Conservation (phyloP, 495 filamentous ascomycete species). For the Choiromyces venosus region DNA sequence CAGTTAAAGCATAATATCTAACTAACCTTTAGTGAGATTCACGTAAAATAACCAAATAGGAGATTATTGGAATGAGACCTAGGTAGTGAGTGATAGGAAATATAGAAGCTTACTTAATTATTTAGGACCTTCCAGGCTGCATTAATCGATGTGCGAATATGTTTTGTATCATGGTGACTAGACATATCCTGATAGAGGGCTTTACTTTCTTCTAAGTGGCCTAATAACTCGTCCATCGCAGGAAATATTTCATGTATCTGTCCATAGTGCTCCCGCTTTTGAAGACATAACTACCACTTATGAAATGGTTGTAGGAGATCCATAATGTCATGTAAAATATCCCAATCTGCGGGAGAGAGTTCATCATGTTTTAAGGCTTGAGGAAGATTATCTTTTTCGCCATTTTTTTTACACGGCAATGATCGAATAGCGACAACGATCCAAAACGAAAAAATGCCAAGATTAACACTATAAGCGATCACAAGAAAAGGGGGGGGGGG, state of each 20-base stretch:
- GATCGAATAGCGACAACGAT: too few species aligned
- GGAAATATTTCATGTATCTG: constrained; percentile 6
- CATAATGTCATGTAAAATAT: constrained; percentile 3
- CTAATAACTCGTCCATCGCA: neutral
- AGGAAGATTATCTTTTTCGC: neutral
- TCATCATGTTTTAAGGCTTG: constrained; percentile 1
- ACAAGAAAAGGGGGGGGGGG: too few species aligned
- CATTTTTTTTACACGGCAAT: too few species aligned
- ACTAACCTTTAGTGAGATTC: too few species aligned
- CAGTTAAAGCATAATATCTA: neutral
- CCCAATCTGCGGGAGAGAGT: constrained; percentile 14
- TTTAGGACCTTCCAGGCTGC: neutral
- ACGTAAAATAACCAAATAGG: too few species aligned
- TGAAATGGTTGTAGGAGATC: constrained; percentile 13
- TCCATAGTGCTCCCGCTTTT: neutral
- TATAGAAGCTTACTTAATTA: neutral
- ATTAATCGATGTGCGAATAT: neutral
- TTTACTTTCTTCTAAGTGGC: neutral
- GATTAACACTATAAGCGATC: too few species aligned
- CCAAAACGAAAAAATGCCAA: too few species aligned
- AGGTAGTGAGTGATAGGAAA: too few species aligned
- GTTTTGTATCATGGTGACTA: neutral
- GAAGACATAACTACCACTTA: constrained; percentile 1
- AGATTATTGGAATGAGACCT: too few species aligned
- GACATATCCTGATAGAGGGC: too few species aligned